phyloP scores from a whole-genome alignment of 208 protist species.

The Leishmania gerbilli region DNA sequence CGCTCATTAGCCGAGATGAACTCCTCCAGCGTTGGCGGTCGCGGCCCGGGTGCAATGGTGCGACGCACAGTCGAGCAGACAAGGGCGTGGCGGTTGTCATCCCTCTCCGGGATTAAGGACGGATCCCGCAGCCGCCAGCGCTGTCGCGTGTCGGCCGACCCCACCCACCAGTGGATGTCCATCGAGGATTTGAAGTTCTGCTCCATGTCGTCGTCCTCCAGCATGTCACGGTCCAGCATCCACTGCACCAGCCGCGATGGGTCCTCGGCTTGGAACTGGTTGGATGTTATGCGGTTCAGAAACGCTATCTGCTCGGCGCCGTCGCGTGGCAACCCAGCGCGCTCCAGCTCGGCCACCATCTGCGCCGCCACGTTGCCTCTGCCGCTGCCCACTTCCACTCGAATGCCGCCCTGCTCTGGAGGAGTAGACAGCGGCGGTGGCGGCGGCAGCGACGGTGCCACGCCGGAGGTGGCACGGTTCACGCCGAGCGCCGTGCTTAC shows the following conservation, averaged over 20 bases:
- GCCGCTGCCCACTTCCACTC: background rate
- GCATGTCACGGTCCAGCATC: slow-evolving; percentile 36
- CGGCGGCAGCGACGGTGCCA: background rate
- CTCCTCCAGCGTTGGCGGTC: slow-evolving; percentile 15
- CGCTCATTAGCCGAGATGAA: slow-evolving; percentile 14
- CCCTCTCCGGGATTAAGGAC: slow-evolving; percentile 49
- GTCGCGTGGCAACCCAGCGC: slow-evolving; percentile 7
- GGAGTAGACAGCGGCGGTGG: background rate
- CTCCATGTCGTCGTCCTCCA: slow-evolving; percentile 34
- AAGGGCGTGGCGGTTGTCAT: slow-evolving; percentile 59
- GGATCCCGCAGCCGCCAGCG: slow-evolving; percentile 68
- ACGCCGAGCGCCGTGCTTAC: background rate
- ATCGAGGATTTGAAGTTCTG: slow-evolving; percentile 40
- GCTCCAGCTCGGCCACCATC: slow-evolving; percentile 5
- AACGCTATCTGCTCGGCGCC: slow-evolving; percentile 25
- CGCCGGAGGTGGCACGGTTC: background rate
- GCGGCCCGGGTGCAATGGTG: slow-evolving; percentile 3
- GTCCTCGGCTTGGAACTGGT: slow-evolving; percentile 30
- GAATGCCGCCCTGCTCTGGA: background rate
- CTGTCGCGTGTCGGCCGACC: slow-evolving; percentile 57
- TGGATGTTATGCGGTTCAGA: slow-evolving; percentile 23
- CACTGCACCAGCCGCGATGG: slow-evolving; percentile 38
- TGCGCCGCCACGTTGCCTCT: background rate
- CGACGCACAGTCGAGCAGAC: slow-evolving; percentile 22
- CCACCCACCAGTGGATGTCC: slow-evolving; percentile 75